Base-by-base conservation (phyloP, 768 basidiomycete genomes). In the Boletus rubropictus region DNA sequence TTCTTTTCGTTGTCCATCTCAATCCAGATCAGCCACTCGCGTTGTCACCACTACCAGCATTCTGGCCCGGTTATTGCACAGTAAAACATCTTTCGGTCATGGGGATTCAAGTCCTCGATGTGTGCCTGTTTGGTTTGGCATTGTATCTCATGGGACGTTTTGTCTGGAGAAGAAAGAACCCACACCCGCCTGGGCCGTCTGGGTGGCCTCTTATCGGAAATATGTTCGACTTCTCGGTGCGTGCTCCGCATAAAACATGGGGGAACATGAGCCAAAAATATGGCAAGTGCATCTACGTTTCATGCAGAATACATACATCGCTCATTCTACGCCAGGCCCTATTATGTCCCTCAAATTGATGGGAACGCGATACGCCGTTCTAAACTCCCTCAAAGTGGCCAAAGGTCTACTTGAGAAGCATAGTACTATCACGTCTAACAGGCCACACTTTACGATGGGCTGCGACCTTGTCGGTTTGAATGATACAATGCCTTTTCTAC, bases 161-260 rank as follows among this genome's bases (percentile, higher is more conserved):
- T 20, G 1, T 35, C 7, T 22, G 28, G 21, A 33, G 17, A 14
- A 43, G 9, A 25, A 34, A 3, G 7, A 4, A 18, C 4, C 50
- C 36, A 1, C 44, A 40, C 18, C 57, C 49, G 4, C 57, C 48
- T 10, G 53, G 57, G 3, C 57, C 57, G 0, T 11, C 29, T 12
- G 53, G 49, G 21, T 50, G 47, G 37, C 78, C 71, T 5, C 27
- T 81, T 6, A 62, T 81, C 35, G 80, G 80, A 25, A 81, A 80
- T 51, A 55, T 77, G 7, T 57, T 79, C n/a, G 78, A 81, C 49
- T 73, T 81, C 70, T 79, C 79, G 22, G 62, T 63, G 12, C 64
- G 70, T 32, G 63, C 69, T 38, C 73, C 75, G 47, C 80, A 78
- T 75, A 46, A 75, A 15, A 75, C 73, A 0, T 78, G 78, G 47